A percentile compares a stretch with the other conserved stretches of the same genome.
These are phyloP conservation scores for Flaveria brownii DNA, from an alignment of 129 eudicot species.

Conservation along the genomic window DNA sequence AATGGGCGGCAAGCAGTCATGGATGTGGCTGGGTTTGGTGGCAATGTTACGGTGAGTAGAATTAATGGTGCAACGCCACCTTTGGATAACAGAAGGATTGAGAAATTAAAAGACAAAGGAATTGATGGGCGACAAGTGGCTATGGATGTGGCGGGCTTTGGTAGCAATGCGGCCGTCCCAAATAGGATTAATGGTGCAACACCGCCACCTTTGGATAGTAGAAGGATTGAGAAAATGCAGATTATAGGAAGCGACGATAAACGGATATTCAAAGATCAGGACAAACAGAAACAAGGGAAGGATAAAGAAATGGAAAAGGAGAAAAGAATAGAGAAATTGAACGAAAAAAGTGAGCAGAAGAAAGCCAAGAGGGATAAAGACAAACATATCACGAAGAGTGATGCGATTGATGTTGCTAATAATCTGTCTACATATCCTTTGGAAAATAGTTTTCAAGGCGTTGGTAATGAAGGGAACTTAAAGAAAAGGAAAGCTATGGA, in stretches of 20 bases:
- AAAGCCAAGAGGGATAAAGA: conserved; percentile 37
- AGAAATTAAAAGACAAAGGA: conserved; percentile 47
- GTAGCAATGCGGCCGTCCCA: conserved; percentile 32
- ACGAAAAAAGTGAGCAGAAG: conserved; percentile 42
- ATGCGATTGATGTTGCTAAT: conserved; percentile 22
- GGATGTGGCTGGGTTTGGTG: conserved; percentile 29
- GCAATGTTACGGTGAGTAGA: conserved; percentile 28
- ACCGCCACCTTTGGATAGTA: conserved; percentile 38
- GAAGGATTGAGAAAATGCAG: conserved; percentile 42
- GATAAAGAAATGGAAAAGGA: conserved; percentile 45
- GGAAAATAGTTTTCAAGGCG: conserved; percentile 30
- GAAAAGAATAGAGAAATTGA: conserved; percentile 41
- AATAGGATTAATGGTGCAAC: conserved; percentile 40
- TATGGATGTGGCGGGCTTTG: conserved; percentile 27
- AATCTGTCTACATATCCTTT: conserved; percentile 16
- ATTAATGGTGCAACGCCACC: conserved; percentile 41
- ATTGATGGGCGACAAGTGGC: conserved; percentile 33
- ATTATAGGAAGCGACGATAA: conserved; percentile 48
- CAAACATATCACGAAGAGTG: conserved; percentile 38
- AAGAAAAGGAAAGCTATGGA: conserved; percentile 64
- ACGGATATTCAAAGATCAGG: conserved; percentile 46
- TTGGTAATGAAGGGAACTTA: conserved; percentile 40
- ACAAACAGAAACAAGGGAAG: conserved; percentile 45
- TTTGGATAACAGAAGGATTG: conserved; percentile 39
- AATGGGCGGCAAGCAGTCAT: conserved; percentile 34